These are phyloP conservation scores for Ophiostoma ips DNA, from an alignment of 2,329 filamentous ascomycete genomes.

Conservation along the genomic window DNA sequence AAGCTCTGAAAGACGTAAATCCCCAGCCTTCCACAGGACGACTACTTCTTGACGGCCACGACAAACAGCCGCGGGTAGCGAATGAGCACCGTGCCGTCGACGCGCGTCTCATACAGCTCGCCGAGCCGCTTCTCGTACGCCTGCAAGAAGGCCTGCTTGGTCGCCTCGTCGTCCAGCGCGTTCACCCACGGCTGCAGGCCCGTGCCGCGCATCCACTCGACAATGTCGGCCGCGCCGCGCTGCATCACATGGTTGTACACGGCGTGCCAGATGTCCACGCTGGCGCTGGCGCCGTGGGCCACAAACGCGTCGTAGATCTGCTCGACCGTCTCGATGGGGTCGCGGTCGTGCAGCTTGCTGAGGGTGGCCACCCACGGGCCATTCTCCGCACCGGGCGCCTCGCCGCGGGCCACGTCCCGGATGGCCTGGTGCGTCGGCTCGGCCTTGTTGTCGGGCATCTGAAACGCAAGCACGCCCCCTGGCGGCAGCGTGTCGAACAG, in stretches of 20 bases:
- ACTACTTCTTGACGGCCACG: slow-evolving; percentile 24
- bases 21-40: no score
- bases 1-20: no score
- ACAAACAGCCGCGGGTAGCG: slow-evolving; percentile 43
- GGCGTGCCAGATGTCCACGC: slow-evolving; percentile 40
- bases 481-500: slow-evolving; percentile 26
- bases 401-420: slow-evolving; percentile 26
- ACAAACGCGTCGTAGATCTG: slow-evolving; percentile 36
- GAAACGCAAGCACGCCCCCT: slow-evolving; percentile 39
- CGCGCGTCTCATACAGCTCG: slow-evolving; percentile 27
- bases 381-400: slow-evolving; percentile 10
- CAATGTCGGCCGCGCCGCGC: slow-evolving; percentile 32
- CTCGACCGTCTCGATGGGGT: slow-evolving; percentile 31
- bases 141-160: slow-evolving; percentile 29
- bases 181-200: slow-evolving; percentile 42
- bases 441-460: slow-evolving; percentile 33
- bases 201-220: slow-evolving; percentile 47
- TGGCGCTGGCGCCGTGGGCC: slow-evolving; percentile 25
- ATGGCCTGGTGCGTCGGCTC: slow-evolving; percentile 37
- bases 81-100: slow-evolving; percentile 39
- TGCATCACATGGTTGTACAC: slow-evolving; percentile 38
- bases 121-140: slow-evolving; percentile 32
- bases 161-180: slow-evolving; percentile 24
- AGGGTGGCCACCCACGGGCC: slow-evolving; percentile 14
- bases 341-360: slow-evolving; percentile 21